A percentile compares a stretch with the other conserved stretches of the same genome.
Conservation (phyloP, 129 eudicot species). For the Pulicaria dysenterica region DNA sequence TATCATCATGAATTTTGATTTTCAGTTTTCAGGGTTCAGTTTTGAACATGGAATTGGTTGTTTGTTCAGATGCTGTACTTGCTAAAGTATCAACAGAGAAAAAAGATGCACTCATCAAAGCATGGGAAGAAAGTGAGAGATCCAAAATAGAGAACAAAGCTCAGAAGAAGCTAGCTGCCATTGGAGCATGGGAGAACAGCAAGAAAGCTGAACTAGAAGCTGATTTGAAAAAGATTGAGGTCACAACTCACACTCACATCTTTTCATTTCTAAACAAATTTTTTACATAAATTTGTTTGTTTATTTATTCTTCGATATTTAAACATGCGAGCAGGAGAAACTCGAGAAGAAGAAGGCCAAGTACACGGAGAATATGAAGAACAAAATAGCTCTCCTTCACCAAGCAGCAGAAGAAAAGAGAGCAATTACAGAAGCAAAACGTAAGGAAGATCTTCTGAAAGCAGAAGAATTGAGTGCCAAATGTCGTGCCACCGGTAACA, state of each 20-base stretch:
- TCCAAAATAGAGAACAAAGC: conserved; percentile 91
- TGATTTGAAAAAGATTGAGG: conserved; percentile 74
- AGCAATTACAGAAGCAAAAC: conserved; percentile 61
- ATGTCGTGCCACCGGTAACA: conserved; percentile 55
- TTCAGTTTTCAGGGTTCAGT: not conserved
- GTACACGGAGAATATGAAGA: conserved; percentile 57
- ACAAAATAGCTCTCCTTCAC: conserved; percentile 58
- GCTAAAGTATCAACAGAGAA: conserved; percentile 83
- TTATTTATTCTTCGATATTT: conserved; percentile 1
- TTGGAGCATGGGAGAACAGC: conserved; percentile 87
- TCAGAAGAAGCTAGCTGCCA: conserved; percentile 61
- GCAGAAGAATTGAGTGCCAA: conserved; percentile 59
- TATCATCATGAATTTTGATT: not conserved
- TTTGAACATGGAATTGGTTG: not conserved
- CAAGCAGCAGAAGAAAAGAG: conserved; percentile 70
- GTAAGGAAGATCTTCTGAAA: conserved; percentile 51
- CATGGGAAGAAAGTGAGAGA: conserved; percentile 99
- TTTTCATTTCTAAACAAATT: not conserved
- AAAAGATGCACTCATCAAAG: conserved; percentile 71
- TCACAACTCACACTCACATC: conserved; percentile 17
- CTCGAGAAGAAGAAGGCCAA: conserved; percentile 64
- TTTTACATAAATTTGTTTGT: not conserved
- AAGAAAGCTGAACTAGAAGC: conserved; percentile 81
- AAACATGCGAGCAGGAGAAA: conserved; percentile 44
- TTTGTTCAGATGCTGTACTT: conserved; percentile 61